A percentile compares a stretch with the other conserved stretches of the same genome.
Evolutionary conservation across 1,284 basidiomycete species (phyloP).

Genomic region (Puccinia triticina): DNA sequence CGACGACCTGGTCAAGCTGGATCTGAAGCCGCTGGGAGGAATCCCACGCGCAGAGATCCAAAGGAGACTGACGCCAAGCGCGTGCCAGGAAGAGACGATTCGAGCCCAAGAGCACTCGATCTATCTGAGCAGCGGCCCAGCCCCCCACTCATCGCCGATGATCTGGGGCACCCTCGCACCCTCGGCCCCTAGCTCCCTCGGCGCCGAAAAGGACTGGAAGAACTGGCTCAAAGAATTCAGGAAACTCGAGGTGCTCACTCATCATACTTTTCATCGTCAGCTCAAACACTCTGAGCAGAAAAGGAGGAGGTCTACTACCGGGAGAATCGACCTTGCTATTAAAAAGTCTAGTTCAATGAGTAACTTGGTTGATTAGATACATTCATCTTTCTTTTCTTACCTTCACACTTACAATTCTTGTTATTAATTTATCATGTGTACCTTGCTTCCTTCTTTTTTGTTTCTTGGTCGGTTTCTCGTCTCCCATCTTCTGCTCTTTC

Average conservation of each 20-base stretch:
- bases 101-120: not conserved
- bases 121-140: not conserved
- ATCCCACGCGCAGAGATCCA: not conserved
- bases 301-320: not conserved
- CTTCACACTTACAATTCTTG: not conserved
- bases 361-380: not conserved
- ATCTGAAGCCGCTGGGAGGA: not conserved
- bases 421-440: not conserved
- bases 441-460: no score
- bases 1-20: not conserved
- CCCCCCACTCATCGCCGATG: not conserved
- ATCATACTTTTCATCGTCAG: not conserved
- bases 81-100: not conserved
- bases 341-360: conserved; percentile 29
- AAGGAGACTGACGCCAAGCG: not conserved
- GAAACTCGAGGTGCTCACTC: conserved; percentile 6
- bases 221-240: conserved; percentile 21
- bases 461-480: no score
- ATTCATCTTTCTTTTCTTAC: not conserved
- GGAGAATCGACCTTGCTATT: not conserved
- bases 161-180: not conserved
- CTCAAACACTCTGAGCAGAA: conserved; percentile 5
- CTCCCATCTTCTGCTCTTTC: no score
- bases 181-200: not conserved
- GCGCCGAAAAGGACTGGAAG: not conserved